These are phyloP conservation scores for Saccharomyces hybrid DNA, from an alignment of 1,139 yeast species.

Conservation along the genomic window DNA sequence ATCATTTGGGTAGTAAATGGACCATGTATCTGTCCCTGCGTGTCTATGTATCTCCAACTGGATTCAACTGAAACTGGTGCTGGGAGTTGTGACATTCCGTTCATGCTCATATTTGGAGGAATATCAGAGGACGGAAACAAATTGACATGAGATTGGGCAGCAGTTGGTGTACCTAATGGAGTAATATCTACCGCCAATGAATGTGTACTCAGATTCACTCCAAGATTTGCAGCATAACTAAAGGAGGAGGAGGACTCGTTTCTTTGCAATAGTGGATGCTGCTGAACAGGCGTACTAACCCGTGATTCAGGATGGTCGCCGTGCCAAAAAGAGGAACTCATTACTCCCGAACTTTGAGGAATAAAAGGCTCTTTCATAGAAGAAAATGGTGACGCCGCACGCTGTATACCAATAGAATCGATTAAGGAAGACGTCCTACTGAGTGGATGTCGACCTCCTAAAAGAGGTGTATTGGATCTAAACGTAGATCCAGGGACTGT, in stretches of 20 bases:
- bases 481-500: constrained; percentile 2
- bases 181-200: neutral
- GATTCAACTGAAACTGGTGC: constrained; percentile 22
- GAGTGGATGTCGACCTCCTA: constrained; percentile 9
- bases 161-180: neutral
- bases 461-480: constrained; percentile 1
- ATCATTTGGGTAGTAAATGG: constrained; percentile 29
- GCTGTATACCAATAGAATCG: constrained; percentile 19
- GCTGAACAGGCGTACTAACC: constrained; percentile 1
- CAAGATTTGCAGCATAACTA: neutral
- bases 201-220: neutral
- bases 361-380: neutral
- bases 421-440: constrained; percentile 20
- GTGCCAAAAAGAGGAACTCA: neutral
- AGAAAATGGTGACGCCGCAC: constrained; percentile 3
- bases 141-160: neutral
- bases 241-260: neutral
- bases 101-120: neutral
- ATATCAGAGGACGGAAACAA: neutral
- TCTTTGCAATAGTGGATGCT: neutral
- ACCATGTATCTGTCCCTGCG: constrained; percentile 29
- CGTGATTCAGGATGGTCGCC: neutral
- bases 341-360: neutral
- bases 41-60: constrained; percentile 31
- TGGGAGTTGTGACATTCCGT: neutral